Evolutionary conservation across 2,329 filamentous ascomycete species (phyloP).

Genomic region (Penicillium sp.): DNA sequence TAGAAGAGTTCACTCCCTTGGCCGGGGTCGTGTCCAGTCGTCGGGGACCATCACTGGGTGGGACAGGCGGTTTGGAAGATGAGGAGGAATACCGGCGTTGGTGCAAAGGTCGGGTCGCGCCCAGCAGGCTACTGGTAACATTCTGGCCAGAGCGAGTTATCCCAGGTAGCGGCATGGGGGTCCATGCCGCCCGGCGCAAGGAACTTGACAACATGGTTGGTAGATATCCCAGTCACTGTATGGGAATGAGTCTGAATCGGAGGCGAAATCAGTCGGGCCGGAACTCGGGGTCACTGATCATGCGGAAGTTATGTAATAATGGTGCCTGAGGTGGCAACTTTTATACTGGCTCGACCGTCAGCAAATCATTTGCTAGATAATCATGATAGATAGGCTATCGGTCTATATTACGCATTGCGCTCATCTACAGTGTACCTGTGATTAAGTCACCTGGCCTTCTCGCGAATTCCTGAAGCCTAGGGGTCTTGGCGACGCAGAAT

Average conservation of each 20-base stretch:
- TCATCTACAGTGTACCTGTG: neutral
- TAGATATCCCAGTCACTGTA: constrained; percentile 27
- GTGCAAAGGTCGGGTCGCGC: constrained; percentile 39
- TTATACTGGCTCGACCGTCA: neutral
- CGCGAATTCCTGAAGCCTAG: neutral
- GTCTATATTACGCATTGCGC: neutral
- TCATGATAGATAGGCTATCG: no score
- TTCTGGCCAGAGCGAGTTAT: constrained; percentile 36
- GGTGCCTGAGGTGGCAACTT: constrained; percentile 25
- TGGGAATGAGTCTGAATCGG: constrained; percentile 30
- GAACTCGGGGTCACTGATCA: constrained; percentile 35
- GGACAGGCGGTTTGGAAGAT: constrained; percentile 50
- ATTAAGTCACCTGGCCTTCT: neutral
- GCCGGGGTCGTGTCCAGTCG: constrained; percentile 41
- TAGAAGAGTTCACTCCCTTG: constrained; percentile 40
- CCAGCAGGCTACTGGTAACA: constrained; percentile 32
- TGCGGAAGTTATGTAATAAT: constrained; percentile 33
- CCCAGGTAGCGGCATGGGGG: constrained; percentile 33
- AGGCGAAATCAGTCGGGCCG: constrained; percentile 40
- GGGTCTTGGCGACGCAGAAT: neutral
- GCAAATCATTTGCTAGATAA: no score
- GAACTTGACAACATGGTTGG: constrained; percentile 49
- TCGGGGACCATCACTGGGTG: constrained; percentile 48
- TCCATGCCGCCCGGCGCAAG: constrained; percentile 47
- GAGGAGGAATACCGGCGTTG: constrained; percentile 51